These are phyloP conservation scores for Canavalia ensiformis DNA, from an alignment of 306 rosid species.

Conservation along the genomic window DNA sequence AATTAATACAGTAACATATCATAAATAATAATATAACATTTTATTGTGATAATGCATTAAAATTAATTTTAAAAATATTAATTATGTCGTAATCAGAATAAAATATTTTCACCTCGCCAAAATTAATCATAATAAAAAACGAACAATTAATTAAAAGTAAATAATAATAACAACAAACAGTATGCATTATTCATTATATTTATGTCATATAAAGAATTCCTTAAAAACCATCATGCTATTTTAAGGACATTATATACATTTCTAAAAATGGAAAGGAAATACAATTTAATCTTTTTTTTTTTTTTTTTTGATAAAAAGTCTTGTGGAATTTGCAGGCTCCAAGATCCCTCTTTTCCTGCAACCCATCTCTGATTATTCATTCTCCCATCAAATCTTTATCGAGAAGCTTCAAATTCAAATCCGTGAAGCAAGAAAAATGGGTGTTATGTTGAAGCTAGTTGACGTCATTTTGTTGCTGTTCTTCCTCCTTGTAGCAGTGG, in stretches of 20 bases:
- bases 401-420: background rate
- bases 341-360: slow-evolving; percentile 50
- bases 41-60: no score
- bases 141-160: no score
- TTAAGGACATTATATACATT: background rate
- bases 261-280: background rate
- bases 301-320: background rate
- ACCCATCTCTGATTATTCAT: background rate
- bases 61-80: no score
- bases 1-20: no score
- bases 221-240: background rate
- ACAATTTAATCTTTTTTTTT: background rate
- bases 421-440: slow-evolving; percentile 54
- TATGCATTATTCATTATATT: no score
- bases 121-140: no score
- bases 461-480: slow-evolving; percentile 66
- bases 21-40: no score
- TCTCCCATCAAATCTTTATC: background rate
- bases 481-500: slow-evolving; percentile 57
- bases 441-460: slow-evolving; percentile 56
- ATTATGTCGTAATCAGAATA: no score
- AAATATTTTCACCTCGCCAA: no score
- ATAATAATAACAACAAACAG: no score
- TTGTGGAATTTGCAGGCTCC: slow-evolving; percentile 18
- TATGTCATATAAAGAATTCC: background rate